A percentile compares a stretch with the other conserved stretches of the same genome.
These are phyloP conservation scores for Hypocreales sp. DNA, from an alignment of 2,329 filamentous ascomycete genomes.

Conservation along the genomic window DNA sequence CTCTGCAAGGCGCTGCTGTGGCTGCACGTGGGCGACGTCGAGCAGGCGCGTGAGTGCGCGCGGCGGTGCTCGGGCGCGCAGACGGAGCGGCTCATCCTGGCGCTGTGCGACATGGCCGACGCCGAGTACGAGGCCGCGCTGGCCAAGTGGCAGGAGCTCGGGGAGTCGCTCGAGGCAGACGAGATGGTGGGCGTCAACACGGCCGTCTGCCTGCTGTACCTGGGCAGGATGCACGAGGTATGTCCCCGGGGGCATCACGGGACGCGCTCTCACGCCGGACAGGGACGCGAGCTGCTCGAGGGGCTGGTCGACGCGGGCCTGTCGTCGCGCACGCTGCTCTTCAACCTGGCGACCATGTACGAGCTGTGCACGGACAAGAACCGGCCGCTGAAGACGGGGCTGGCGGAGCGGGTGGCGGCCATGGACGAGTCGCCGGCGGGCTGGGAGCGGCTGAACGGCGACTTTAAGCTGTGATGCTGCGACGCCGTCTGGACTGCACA, in stretches of 20 bases:
- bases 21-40: constrained; percentile 64
- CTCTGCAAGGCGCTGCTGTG: constrained; percentile 50
- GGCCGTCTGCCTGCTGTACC: constrained; percentile 73
- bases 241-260: constrained; percentile 1
- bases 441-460: constrained; percentile 55
- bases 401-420: constrained; percentile 55
- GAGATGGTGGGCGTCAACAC: constrained; percentile 70
- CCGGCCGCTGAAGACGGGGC: constrained; percentile 48
- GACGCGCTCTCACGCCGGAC: neutral
- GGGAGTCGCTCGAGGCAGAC: constrained; percentile 25
- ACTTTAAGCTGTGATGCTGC: constrained; percentile 53
- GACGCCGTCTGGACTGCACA: too few species aligned
- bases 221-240: constrained; percentile 59
- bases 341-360: constrained; percentile 84
- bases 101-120: constrained; percentile 66
- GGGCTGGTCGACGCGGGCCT: constrained; percentile 43
- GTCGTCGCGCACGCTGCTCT: constrained; percentile 65
- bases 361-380: constrained; percentile 77
- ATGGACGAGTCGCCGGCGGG: constrained; percentile 40
- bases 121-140: constrained; percentile 53
- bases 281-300: constrained; percentile 55
- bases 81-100: constrained; percentile 37
- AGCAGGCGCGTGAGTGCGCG: constrained; percentile 45
- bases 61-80: constrained; percentile 13
- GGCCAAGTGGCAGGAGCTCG: constrained; percentile 40